Percentiles rank a stretch among this genome's conserved stretches.
Evolutionary conservation across 2,329 filamentous ascomycete species (phyloP).

Genomic region (Metarhizium anisopliae): DNA sequence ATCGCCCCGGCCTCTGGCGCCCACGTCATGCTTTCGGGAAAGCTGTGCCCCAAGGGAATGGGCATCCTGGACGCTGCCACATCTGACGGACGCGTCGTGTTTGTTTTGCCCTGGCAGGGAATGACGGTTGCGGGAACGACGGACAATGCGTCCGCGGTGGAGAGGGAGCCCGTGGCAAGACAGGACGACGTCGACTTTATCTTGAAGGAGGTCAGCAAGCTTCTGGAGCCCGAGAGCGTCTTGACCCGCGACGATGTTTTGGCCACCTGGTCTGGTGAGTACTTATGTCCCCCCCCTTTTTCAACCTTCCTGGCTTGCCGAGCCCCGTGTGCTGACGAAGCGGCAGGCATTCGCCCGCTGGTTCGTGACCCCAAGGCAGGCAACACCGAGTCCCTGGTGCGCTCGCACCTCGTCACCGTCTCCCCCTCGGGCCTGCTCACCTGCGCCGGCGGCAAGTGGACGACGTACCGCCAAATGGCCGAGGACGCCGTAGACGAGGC

Average conservation of each 20-base stretch:
- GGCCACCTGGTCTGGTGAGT: slow-evolving; percentile 68
- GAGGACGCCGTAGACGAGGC: slow-evolving; percentile 79
- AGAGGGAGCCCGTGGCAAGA: slow-evolving; percentile 60
- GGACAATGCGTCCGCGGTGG: slow-evolving; percentile 62
- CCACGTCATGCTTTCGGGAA: slow-evolving; percentile 74
- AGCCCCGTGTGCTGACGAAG: neutral
- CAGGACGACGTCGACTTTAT: slow-evolving; percentile 79
- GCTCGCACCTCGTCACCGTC: slow-evolving; percentile 70
- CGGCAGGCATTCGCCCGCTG: slow-evolving; percentile 59
- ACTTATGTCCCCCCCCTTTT: neutral
- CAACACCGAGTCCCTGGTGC: slow-evolving; percentile 75
- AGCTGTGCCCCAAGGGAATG: slow-evolving; percentile 72
- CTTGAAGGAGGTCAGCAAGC: slow-evolving; percentile 66
- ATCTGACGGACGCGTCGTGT: slow-evolving; percentile 79
- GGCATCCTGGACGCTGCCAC: slow-evolving; percentile 74
- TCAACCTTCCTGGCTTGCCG: neutral
- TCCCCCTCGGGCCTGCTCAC: slow-evolving; percentile 69
- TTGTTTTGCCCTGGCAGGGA: slow-evolving; percentile 81
- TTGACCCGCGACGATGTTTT: slow-evolving; percentile 68
- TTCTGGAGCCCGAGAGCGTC: slow-evolving; percentile 66
- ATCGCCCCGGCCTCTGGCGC: slow-evolving; percentile 74
- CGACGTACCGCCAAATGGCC: slow-evolving; percentile 82
- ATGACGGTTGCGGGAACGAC: slow-evolving; percentile 81
- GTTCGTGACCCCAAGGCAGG: slow-evolving; percentile 73
- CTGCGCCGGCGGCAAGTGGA: slow-evolving; percentile 81